Percentiles rank a stretch among this genome's conserved stretches.
Conservation (phyloP, 2,329 filamentous ascomycete genomes). For the Diplodia intermedia region DNA sequence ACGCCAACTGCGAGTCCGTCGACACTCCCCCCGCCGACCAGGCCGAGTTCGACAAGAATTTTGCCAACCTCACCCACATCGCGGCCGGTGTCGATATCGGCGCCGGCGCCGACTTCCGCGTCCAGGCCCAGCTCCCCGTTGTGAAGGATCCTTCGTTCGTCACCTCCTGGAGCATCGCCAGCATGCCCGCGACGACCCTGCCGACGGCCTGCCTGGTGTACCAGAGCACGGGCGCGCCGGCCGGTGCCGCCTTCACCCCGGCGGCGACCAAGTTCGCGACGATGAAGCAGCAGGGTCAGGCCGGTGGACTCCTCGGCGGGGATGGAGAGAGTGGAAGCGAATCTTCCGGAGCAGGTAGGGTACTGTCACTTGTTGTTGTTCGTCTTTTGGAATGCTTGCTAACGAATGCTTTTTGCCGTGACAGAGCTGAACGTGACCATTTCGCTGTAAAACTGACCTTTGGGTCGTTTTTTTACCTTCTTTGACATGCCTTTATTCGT, state of each 20-base stretch:
- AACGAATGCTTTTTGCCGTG: neutral
- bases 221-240: constrained; percentile 13
- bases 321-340: neutral
- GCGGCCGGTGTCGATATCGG: constrained; percentile 8
- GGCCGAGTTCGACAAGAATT: constrained; percentile 8
- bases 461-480: neutral
- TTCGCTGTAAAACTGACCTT: neutral
- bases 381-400: neutral
- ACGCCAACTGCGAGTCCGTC: constrained; percentile 4
- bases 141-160: constrained; percentile 5
- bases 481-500: neutral
- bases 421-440: neutral
- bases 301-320: neutral
- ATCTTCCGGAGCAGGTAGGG: constrained; percentile 7
- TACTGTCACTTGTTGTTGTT: neutral
- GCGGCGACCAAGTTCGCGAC: constrained; percentile 18
- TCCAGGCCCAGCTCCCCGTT: constrained; percentile 21
- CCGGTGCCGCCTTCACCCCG: constrained; percentile 7
- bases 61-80: constrained; percentile 26
- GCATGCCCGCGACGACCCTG: constrained; percentile 14
- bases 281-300: constrained; percentile 15
- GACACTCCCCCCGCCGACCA: neutral
- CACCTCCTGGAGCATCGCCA: constrained; percentile 8
- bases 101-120: constrained; percentile 16
- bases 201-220: constrained; percentile 18